Evolutionary conservation across 768 basidiomycete species (phyloP), one percentile per base, ranked within the genome.

Genomic region (Symmetrospora coprosmae): DNA sequence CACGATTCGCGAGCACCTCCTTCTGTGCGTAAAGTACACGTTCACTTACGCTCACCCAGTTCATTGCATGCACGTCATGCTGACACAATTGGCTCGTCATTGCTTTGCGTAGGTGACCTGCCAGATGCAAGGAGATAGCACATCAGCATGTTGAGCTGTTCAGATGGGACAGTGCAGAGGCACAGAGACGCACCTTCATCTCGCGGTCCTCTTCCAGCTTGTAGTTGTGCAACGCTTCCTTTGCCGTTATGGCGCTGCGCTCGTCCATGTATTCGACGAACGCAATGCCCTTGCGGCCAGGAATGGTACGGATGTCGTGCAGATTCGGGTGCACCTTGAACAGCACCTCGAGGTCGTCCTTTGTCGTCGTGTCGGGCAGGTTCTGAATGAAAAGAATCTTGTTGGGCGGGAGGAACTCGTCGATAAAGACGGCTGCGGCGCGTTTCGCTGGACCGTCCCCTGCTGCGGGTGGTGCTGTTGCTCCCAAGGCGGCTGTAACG

Each of bases 401-500:
- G 84, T 99, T 99, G 37, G 94, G 92, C 1, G 94, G 94, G 6
- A 99, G 81, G 73, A 96, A 97, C 73, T 99, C 94, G 83, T 99
- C 94, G 35, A 51, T 33, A 27, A 41, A 23, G 30, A 40, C 31
- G 8, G 60, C 50, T 28, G 39, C 41, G 19, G 86, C 86, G 40
- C 86, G 80, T 73, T 82, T 87, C 19, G 85, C 74, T 30, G 86
- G 81, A 4, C 76, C 74, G 6, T 64, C 60, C 38, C 60, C 60
- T 59, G 84, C 77, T 2, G 80, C 75, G 27, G 78, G 80, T 25
- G 85, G 85, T 19, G 65, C 70, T 46, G 85, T 85, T 71, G 82
- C 85, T 84, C 64, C 35, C 58, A 30, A 30, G 6, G 59, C 50
- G 51, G 50, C 50, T 56, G 33, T 17, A 5, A 2, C 23, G 27